These are phyloP conservation scores for Dryas alaskensis DNA, from an alignment of 306 rosid species.

Conservation along the genomic window DNA sequence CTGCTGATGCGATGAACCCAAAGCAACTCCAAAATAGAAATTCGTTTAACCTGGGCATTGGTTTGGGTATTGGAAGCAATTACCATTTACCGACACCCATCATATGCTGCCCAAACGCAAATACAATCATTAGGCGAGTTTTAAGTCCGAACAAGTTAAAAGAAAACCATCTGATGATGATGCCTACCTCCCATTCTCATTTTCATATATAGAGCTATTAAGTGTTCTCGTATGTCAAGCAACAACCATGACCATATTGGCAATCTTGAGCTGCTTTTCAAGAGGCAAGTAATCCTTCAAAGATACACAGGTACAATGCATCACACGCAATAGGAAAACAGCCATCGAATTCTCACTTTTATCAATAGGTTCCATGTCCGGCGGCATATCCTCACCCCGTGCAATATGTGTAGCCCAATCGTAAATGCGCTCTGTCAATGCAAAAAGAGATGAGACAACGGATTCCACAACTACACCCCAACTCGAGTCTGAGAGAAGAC, in stretches of 20 bases:
- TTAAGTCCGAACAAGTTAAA: background rate
- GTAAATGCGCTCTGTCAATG: constrained; percentile 67
- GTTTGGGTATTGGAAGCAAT: too few relatives aligned
- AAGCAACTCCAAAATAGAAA: background rate
- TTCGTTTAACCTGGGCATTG: too few relatives aligned
- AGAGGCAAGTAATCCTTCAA: constrained; percentile 68
- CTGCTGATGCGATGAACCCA: background rate
- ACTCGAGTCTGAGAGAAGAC: constrained; percentile 53
- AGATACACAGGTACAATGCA: constrained; percentile 59
- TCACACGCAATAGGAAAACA: constrained; percentile 43
- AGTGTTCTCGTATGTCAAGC: constrained; percentile 25
- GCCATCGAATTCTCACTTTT: constrained; percentile 60
- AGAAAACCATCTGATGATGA: too few relatives aligned
- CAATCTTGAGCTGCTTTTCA: constrained; percentile 76
- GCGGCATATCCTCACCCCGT: constrained; percentile 28
- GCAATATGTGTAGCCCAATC: constrained; percentile 34
- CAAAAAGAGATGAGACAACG: constrained; percentile 49
- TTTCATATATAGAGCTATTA: too few relatives aligned
- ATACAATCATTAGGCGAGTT: background rate
- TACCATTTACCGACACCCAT: too few relatives aligned
- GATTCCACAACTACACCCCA: constrained; percentile 63
- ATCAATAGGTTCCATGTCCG: constrained; percentile 57
- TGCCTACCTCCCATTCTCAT: too few relatives aligned
- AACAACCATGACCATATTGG: constrained; percentile 43
- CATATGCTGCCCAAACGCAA: background rate